These are phyloP conservation scores for Leucogyrophana mollusca DNA, from an alignment of 768 basidiomycete species.

Conservation along the genomic window DNA sequence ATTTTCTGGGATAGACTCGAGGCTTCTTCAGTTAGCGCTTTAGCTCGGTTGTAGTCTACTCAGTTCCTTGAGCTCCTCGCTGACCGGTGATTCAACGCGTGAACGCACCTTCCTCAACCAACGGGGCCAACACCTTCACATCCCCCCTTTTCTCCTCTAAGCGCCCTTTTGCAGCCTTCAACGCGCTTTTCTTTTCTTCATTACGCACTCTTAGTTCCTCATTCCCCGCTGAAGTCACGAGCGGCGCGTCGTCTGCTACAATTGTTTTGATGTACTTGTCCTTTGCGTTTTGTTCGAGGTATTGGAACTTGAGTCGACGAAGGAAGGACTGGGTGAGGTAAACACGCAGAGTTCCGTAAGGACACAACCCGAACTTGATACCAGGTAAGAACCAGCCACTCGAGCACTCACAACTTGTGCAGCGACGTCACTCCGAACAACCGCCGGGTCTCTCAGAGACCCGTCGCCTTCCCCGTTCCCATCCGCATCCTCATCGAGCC, in stretches of 20 bases:
- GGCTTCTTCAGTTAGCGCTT: constrained; percentile 51
- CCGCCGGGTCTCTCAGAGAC: constrained; percentile 47
- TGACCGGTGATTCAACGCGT: neutral
- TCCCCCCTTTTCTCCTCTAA: constrained; percentile 63
- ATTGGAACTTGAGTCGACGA: constrained; percentile 84
- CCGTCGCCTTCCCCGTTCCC: constrained; percentile 21
- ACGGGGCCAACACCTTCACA: constrained; percentile 59
- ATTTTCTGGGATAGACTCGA: constrained; percentile 70
- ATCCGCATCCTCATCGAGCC: constrained; percentile 22
- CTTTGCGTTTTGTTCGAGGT: constrained; percentile 88
- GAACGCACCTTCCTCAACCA: constrained; percentile 65
- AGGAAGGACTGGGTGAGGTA: constrained; percentile 76
- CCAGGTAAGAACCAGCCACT: neutral
- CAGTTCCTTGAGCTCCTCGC: too few species aligned
- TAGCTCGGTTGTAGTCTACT: constrained; percentile 61
- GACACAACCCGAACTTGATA: too few species aligned
- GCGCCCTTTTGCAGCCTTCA: constrained; percentile 63
- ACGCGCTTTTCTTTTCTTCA: constrained; percentile 64
- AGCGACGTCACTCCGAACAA: constrained; percentile 57
- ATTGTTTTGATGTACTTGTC: constrained; percentile 86
- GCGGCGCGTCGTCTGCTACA: constrained; percentile 81
- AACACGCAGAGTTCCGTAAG: constrained; percentile 4
- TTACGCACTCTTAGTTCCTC: constrained; percentile 59
- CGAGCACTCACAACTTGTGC: constrained; percentile 53
- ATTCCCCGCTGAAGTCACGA: constrained; percentile 79